Evolutionary conservation across 352 stramenopile genomes (phyloP).

Genomic region (Phytophthora fragariaefolia): DNA sequence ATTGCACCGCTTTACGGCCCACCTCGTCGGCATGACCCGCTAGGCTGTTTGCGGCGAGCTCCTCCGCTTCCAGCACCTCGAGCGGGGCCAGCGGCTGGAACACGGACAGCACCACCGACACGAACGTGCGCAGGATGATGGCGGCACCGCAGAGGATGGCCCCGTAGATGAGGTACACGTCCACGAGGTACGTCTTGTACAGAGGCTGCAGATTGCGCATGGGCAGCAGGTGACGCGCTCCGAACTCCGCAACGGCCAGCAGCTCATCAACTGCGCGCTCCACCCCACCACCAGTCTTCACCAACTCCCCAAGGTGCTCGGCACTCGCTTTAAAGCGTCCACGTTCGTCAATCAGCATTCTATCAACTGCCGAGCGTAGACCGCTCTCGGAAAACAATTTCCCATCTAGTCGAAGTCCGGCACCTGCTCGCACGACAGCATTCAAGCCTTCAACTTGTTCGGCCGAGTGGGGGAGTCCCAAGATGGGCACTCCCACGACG

Average conservation of each 20-base stretch:
- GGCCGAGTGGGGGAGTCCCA: slow-evolving; percentile 75
- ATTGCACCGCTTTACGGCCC: slow-evolving; percentile 32
- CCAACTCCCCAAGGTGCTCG: slow-evolving; percentile 56
- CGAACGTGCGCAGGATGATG: slow-evolving; percentile 85
- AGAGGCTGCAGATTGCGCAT: slow-evolving; percentile 68
- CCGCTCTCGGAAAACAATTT: slow-evolving; percentile 43
- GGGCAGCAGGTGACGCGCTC: slow-evolving; percentile 55
- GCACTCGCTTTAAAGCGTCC: slow-evolving; percentile 52
- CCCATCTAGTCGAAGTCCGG: slow-evolving; percentile 49
- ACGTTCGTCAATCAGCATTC: slow-evolving; percentile 41
- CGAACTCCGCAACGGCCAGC: slow-evolving; percentile 61
- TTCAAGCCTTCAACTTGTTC: slow-evolving; percentile 82
- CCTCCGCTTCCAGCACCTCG: slow-evolving; percentile 32
- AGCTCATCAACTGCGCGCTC: slow-evolving; percentile 63
- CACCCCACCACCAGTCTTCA: slow-evolving; percentile 64
- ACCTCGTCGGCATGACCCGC: slow-evolving; percentile 14
- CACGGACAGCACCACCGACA: slow-evolving; percentile 68
- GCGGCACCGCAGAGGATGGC: slow-evolving; percentile 81
- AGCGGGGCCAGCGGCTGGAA: slow-evolving; percentile 53
- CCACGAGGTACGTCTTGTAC: slow-evolving; percentile 87
- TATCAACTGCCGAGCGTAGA: slow-evolving; percentile 42
- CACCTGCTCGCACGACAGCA: slow-evolving; percentile 58
- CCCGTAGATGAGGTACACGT: slow-evolving; percentile 88
- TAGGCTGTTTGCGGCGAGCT: slow-evolving; percentile 24
- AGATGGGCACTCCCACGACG: slow-evolving; percentile 59